phyloP scores from a whole-genome alignment of 75 land plant genomes.

The Pseudotsuga menziesii region DNA sequence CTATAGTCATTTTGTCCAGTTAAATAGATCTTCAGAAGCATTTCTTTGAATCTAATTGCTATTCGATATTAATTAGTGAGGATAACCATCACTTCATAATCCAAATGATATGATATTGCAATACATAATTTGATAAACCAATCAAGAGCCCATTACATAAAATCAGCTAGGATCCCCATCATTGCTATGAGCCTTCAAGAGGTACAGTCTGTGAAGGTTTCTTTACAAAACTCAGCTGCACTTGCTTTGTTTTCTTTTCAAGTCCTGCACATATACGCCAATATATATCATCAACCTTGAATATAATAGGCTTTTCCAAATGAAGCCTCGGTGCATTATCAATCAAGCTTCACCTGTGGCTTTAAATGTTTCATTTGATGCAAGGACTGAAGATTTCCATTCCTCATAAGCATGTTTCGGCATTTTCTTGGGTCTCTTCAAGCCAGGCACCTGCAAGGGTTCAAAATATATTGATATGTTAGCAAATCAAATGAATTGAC shows the following conservation, averaged over 20 bases:
- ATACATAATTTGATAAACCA: no score
- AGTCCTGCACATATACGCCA: conserved; percentile 14
- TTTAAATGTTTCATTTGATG: conserved; percentile 37
- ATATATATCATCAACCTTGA: not conserved
- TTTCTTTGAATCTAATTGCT: no score
- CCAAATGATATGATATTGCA: no score
- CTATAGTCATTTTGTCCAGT: no score
- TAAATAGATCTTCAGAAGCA: no score
- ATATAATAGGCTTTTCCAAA: not conserved
- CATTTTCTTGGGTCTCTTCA: conserved; percentile 45
- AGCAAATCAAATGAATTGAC: no score
- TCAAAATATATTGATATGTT: no score
- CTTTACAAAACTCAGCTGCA: conserved; percentile 42
- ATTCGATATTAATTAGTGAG: no score
- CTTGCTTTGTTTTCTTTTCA: conserved; percentile 44
- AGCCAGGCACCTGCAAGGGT: conserved; percentile 31
- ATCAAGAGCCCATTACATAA: no score
- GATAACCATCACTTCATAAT: no score
- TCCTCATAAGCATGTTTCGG: conserved; percentile 52
- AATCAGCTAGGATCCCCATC: no score
- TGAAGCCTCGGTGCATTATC: not conserved
- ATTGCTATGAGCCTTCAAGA: conserved; percentile 3
- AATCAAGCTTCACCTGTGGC: conserved; percentile 9
- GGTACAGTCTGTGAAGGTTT: conserved; percentile 13
- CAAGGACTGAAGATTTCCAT: conserved; percentile 68